These are phyloP conservation scores for Bipolaris victoriae DNA, from an alignment of 2,329 filamentous ascomycete genomes.

Conservation along the genomic window DNA sequence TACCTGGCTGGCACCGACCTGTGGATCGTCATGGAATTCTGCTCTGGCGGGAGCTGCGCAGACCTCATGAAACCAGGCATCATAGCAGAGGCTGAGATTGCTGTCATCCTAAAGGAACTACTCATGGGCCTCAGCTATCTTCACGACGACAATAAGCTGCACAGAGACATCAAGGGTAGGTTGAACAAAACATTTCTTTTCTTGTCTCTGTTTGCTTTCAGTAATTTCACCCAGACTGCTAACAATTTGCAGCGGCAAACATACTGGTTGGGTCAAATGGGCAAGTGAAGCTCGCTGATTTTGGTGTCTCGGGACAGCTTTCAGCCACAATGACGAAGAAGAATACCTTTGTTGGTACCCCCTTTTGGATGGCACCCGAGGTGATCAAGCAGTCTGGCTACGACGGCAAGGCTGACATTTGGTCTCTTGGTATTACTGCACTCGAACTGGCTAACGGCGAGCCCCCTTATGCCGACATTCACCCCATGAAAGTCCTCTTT, in stretches of 20 bases:
- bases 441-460: slow-evolving; percentile 90
- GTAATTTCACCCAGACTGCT: neutral
- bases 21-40: slow-evolving; percentile 99
- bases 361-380: slow-evolving; percentile 99
- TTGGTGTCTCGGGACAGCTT: slow-evolving; percentile 94
- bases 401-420: slow-evolving; percentile 97
- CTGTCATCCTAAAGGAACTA: slow-evolving; percentile 90
- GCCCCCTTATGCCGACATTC: slow-evolving; percentile 93
- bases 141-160: slow-evolving; percentile 93
- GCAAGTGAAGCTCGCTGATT: slow-evolving; percentile 96
- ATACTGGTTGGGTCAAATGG: slow-evolving; percentile 87
- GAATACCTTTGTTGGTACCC: slow-evolving; percentile 97
- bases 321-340: slow-evolving; percentile 99
- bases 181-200: neutral
- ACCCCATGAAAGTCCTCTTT: slow-evolving; percentile 98
- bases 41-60: slow-evolving; percentile 92
- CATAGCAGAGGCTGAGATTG: slow-evolving; percentile 94
- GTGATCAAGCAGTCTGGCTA: slow-evolving; percentile 99
- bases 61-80: slow-evolving; percentile 93
- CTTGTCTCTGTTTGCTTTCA: neutral
- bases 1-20: slow-evolving; percentile 94
- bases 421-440: slow-evolving; percentile 94
- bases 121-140: slow-evolving; percentile 90
- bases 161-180: slow-evolving; percentile 92
- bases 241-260: slow-evolving; percentile 76